These are phyloP conservation scores for Neckera pumila DNA, from an alignment of 225 moss, liverwort and hornwort genomes.

Conservation along the genomic window DNA sequence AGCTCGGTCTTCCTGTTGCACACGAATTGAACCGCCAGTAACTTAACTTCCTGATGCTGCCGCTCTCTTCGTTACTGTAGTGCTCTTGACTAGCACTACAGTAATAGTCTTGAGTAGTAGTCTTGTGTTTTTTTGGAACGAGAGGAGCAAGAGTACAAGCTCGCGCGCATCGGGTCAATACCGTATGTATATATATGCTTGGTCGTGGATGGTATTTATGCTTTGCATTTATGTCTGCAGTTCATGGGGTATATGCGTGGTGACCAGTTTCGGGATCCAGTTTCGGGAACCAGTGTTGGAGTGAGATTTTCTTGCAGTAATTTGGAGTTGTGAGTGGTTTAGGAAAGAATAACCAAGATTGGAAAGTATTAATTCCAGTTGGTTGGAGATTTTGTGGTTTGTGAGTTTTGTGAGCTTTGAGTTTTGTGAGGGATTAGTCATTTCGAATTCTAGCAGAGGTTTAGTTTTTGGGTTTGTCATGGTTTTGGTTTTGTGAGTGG, in stretches of 20 bases:
- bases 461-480: not conserved
- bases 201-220: not conserved
- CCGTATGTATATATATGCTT: not conserved
- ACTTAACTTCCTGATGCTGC: not conserved
- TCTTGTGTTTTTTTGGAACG: not conserved
- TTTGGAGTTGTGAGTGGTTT: not conserved
- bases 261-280: not conserved
- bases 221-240: not conserved
- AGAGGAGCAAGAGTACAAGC: too few relatives aligned
- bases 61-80: not conserved
- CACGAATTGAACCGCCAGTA: not conserved
- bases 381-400: too few relatives aligned
- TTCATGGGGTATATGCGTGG: not conserved
- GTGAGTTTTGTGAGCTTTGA: not conserved
- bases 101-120: not conserved
- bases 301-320: not conserved
- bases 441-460: not conserved
- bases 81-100: not conserved
- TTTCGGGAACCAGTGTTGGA: too few relatives aligned
- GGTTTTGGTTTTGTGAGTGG: not conserved
- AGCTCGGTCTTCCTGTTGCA: not conserved
- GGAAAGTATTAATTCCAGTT: not conserved
- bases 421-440: not conserved
- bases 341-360: not conserved
- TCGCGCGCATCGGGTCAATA: not conserved